Conservation (phyloP, 345 rosid genomes). For the Murraya koenigii region DNA sequence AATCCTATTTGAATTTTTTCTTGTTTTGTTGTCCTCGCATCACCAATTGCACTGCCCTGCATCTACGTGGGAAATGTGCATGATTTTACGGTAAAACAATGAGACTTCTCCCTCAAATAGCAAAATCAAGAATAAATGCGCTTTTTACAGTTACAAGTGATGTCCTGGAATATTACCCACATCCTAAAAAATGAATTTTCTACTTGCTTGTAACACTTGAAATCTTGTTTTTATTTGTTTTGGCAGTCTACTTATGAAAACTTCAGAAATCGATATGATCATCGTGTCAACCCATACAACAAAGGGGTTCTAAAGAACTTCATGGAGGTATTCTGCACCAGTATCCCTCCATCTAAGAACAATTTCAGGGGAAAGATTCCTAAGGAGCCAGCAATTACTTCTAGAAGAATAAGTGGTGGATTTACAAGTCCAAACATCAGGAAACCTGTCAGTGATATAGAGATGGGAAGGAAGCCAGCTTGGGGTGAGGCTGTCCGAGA, state of each 20-base stretch:
- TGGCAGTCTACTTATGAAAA: constrained; percentile 94
- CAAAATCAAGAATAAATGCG: neutral
- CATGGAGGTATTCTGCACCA: constrained; percentile 68
- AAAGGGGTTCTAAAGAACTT: constrained; percentile 67
- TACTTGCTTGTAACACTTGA: neutral
- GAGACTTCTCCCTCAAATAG: neutral
- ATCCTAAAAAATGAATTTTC: neutral
- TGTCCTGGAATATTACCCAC: neutral
- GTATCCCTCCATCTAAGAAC: constrained; percentile 64
- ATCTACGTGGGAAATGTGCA: neutral
- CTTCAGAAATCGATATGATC: constrained; percentile 71
- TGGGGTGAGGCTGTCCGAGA: constrained; percentile 47
- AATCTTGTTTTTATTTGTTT: constrained; percentile 13
- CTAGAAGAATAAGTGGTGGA: constrained; percentile 40
- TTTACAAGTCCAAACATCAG: constrained; percentile 43
- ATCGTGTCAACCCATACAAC: constrained; percentile 67
- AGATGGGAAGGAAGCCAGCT: constrained; percentile 68
- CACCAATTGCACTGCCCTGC: constrained; percentile 7
- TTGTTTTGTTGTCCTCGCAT: neutral
- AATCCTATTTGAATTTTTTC: neutral
- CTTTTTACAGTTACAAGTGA: neutral
- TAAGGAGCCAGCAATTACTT: constrained; percentile 45
- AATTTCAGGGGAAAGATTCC: constrained; percentile 70
- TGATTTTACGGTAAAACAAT: neutral
- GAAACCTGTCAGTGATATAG: constrained; percentile 50